phyloP scores from a whole-genome alignment of 768 basidiomycete genomes.

The Panus rudis region DNA sequence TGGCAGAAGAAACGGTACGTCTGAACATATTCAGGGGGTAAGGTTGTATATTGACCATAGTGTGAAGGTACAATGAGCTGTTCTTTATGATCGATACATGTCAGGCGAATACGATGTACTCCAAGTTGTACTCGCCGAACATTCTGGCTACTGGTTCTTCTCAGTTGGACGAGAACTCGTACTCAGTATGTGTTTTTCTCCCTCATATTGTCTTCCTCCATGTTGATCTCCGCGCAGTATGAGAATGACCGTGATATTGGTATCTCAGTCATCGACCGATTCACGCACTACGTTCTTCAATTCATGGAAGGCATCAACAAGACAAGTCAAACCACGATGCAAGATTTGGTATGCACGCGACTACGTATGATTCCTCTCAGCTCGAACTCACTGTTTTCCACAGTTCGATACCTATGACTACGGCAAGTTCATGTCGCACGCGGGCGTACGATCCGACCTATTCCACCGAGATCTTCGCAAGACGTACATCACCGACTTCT shows the following conservation, averaged over 20 bases:
- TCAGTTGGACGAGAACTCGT: constrained; percentile 80
- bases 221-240: constrained; percentile 46
- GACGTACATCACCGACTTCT: constrained; percentile 58
- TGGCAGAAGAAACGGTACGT: constrained; percentile 87
- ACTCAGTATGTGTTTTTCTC: constrained; percentile 50
- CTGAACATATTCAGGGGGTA: background rate
- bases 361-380: background rate
- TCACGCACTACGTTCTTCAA: constrained; percentile 85
- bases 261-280: constrained; percentile 92
- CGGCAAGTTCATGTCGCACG: constrained; percentile 68
- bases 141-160: constrained; percentile 90
- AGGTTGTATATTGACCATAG: too few species aligned
- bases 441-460: constrained; percentile 84
- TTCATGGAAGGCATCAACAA: constrained; percentile 93
- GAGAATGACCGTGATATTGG: constrained; percentile 93
- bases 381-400: background rate
- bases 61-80: constrained; percentile 80
- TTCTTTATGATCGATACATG: constrained; percentile 99
- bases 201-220: background rate
- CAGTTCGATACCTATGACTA: constrained; percentile 81
- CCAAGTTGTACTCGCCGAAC: constrained; percentile 88
- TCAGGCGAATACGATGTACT: constrained; percentile 94
- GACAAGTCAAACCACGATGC: constrained; percentile 70
- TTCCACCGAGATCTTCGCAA: constrained; percentile 62
- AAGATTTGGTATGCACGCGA: constrained; percentile 59